phyloP scores from a whole-genome alignment of 257 asterid species.

The Marsdenia floribunda region DNA sequence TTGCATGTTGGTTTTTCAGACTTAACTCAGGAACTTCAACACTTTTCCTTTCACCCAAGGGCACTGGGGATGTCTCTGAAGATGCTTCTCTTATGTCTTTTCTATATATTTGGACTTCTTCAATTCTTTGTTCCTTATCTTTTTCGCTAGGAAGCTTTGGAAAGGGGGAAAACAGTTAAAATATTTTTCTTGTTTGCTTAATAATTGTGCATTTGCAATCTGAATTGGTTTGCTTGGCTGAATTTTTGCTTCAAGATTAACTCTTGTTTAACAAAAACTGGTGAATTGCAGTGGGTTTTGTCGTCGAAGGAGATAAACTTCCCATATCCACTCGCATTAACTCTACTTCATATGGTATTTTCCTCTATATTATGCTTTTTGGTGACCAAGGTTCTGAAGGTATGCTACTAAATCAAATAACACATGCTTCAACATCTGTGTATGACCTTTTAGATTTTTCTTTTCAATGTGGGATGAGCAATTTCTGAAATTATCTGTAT shows the following conservation, averaged over 20 bases:
- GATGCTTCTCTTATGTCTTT: neutral
- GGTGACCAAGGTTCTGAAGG: slow-evolving; percentile 88
- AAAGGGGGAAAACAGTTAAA: neutral
- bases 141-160: neutral
- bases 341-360: slow-evolving; percentile 95
- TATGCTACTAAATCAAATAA: slow-evolving; percentile 20
- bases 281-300: slow-evolving; percentile 84
- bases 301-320: slow-evolving; percentile 90
- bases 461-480: neutral
- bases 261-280: slow-evolving; percentile 5
- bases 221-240: neutral
- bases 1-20: neutral
- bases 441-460: slow-evolving; percentile 10
- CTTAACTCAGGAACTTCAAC: neutral
- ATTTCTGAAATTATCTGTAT: slow-evolving; percentile 7
- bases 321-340: slow-evolving; percentile 95
- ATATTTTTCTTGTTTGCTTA: neutral
- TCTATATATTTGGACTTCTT: neutral
- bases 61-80: neutral
- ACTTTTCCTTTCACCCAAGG: neutral
- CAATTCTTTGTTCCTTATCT: neutral
- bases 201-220: neutral
- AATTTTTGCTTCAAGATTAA: neutral
- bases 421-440: neutral
- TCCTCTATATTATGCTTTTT: slow-evolving; percentile 82